Base-by-base conservation (phyloP, 768 basidiomycete genomes). In the Psilocybe tampanensis region DNA sequence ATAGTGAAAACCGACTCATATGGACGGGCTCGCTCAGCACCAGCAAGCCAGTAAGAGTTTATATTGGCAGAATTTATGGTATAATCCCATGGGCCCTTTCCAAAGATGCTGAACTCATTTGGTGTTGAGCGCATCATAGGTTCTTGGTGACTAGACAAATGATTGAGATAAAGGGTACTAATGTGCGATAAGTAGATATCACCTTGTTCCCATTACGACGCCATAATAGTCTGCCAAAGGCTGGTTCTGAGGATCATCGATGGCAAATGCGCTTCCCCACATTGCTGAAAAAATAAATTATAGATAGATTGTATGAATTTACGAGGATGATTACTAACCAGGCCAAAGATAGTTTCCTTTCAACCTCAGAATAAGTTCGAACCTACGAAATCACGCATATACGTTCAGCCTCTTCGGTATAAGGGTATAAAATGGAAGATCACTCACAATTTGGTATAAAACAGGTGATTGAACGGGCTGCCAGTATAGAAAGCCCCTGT, bases 291-390 rank as follows among this genome's bases (percentile, higher is more conserved):
- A 29, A 13, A 11, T 19, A 13, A 34, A 15, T 34, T n/a, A 6
- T 39, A 39, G n/a, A n/a, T 5, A 15, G 12, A n/a, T 39, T 39
- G 4, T 39, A 15, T 13, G n/a, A 15, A n/a, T n/a, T 39, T 39
- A n/a, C 12, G 36, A 39, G n/a, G 36, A 15, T 13, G 12, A 8
- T 15, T 5, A 15, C 36, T 39, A 15, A 81, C 81, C 82, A 53
- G 88, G 88, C 88, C 88, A 89, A 7, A 90, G 70, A 64, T 86
- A 85, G 70, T 91, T 91, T 21, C 76, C 85, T 64, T 85, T 88
- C 58, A 89, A 66, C 13, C 88, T 76, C 44, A 90, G 74, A 47
- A 91, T 71, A 36, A 89, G 68, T 66, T 89, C 88, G 58, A 86
- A 89, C 47, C 87, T 85, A 64, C 15, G 51, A 22, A 21, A 26